These are phyloP conservation scores for Mollisiaceae sp. DNA, from an alignment of 2,329 filamentous ascomycete species.

Conservation along the genomic window DNA sequence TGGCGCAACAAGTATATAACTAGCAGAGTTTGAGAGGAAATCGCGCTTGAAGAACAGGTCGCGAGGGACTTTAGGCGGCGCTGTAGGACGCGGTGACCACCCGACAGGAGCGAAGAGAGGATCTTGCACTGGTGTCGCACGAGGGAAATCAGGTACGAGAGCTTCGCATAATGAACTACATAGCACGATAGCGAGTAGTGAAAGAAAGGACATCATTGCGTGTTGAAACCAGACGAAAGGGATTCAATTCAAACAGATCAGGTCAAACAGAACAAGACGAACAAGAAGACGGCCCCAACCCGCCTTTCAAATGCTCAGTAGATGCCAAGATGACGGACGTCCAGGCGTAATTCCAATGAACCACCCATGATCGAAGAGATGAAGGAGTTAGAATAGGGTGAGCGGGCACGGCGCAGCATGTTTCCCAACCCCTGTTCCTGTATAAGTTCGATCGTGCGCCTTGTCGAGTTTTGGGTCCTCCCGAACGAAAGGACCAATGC, in stretches of 20 bases:
- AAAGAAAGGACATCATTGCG: constrained; percentile 8
- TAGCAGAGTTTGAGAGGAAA: constrained; percentile 9
- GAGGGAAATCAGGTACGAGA: constrained; percentile 10
- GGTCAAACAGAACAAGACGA: background rate
- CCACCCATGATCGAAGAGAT: constrained; percentile 7
- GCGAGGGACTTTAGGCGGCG: constrained; percentile 3
- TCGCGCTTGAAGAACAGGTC: constrained; percentile 3
- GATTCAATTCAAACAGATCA: background rate
- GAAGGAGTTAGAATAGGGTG: constrained; percentile 12
- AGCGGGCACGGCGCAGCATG: constrained; percentile 9
- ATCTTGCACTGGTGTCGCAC: constrained; percentile 10
- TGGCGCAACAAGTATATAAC: constrained; percentile 10
- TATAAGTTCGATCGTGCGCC: background rate
- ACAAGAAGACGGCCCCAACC: constrained; percentile 5
- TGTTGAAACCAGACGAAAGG: background rate
- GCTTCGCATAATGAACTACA: constrained; percentile 1
- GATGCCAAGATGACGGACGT: background rate
- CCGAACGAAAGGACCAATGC: constrained; percentile 1
- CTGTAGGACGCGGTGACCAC: constrained; percentile 16
- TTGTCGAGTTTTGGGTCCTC: background rate
- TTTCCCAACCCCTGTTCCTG: constrained; percentile 4
- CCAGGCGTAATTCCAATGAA: background rate
- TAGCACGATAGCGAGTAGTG: background rate
- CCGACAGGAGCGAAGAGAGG: background rate
- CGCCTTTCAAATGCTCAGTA: background rate